These are phyloP conservation scores for Hypoxylon sp. DNA, from an alignment of 2,329 filamentous ascomycete genomes.

Conservation along the genomic window DNA sequence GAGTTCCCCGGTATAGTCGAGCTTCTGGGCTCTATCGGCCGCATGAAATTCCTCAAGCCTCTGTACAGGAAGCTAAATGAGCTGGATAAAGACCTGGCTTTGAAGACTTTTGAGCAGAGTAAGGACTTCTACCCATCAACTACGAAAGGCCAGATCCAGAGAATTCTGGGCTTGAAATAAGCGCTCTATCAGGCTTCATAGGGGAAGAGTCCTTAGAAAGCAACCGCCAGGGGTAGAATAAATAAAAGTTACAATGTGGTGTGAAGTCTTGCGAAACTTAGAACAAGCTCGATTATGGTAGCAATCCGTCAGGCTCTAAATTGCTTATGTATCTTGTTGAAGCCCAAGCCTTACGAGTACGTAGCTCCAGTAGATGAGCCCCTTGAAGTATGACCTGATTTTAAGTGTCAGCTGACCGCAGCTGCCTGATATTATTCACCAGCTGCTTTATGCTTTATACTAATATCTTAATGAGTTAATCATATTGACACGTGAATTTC, in stretches of 20 bases:
- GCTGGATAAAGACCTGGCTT: conserved; percentile 80
- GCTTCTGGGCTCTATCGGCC: conserved; percentile 84
- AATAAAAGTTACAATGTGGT: neutral
- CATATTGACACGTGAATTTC: conserved; percentile 44
- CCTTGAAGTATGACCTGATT: conserved; percentile 1
- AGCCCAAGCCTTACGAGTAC: conserved; percentile 21
- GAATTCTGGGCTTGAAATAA: conserved; percentile 74
- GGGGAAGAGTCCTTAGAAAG: neutral
- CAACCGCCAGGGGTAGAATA: neutral
- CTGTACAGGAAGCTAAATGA: conserved; percentile 83
- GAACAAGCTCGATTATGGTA: neutral
- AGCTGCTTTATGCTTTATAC: conserved; percentile 16
- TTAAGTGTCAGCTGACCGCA: neutral
- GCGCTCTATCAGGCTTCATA: neutral
- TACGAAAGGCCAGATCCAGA: conserved; percentile 87
- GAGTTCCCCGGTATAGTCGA: conserved; percentile 80
- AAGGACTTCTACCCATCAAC: conserved; percentile 97
- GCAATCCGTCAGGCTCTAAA: neutral
- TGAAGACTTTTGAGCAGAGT: conserved; percentile 88
- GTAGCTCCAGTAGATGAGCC: conserved; percentile 22
- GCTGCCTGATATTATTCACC: neutral
- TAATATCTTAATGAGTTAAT: conserved; percentile 3
- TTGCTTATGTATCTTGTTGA: neutral
- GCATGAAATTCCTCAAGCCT: conserved; percentile 97
- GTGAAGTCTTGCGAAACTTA: neutral